phyloP scores from a whole-genome alignment of 768 basidiomycete species.

The Suillus sp. region DNA sequence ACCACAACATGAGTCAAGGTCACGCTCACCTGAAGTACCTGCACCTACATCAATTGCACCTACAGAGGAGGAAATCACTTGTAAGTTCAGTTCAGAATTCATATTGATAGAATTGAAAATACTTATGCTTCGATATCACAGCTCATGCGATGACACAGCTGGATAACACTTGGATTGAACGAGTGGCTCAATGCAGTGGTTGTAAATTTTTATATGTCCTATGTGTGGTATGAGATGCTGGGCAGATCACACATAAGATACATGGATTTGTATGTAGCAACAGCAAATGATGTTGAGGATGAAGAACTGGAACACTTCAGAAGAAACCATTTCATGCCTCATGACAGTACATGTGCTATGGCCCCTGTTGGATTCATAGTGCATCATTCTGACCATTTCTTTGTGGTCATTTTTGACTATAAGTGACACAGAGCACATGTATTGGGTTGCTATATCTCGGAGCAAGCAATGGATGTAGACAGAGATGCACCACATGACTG shows the following conservation, averaged over 20 bases:
- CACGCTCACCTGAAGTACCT: too few relatives aligned
- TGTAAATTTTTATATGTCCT: background rate
- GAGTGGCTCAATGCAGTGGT: background rate
- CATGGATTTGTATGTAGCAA: background rate
- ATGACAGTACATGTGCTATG: background rate
- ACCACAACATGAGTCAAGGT: too few relatives aligned
- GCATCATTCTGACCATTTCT: background rate
- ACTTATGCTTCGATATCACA: accelerated
- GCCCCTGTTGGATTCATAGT: background rate
- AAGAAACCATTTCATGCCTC: background rate
- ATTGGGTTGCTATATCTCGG: background rate
- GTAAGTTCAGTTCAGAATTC: too few relatives aligned
- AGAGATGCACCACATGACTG: too few relatives aligned
- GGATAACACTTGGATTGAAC: background rate
- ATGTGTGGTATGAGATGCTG: background rate
- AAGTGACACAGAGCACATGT: background rate
- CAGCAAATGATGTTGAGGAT: accelerated
- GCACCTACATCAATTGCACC: too few relatives aligned
- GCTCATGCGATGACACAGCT: background rate
- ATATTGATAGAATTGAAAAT: too few relatives aligned
- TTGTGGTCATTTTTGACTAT: background rate
- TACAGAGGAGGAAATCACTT: too few relatives aligned
- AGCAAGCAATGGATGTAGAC: background rate
- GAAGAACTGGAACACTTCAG: background rate
- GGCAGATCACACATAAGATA: background rate